Evolutionary conservation across 306 rosid genomes (phyloP).

Genomic region (Pterocarpus santalinus): DNA sequence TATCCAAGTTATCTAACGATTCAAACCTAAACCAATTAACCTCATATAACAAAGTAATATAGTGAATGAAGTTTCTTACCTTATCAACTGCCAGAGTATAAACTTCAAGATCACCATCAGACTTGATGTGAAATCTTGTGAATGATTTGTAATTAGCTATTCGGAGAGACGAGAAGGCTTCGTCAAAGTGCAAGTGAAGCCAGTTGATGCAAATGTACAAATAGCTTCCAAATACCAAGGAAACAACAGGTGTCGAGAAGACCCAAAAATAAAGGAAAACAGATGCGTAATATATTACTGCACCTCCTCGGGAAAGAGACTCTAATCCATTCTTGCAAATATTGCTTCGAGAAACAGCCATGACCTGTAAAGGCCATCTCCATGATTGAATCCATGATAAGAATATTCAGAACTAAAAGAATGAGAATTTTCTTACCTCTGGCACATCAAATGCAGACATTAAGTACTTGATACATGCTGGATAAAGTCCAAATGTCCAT

Average conservation of each 20-base stretch:
- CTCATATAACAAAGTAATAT: background rate
- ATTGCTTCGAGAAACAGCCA: constrained; percentile 92
- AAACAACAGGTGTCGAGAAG: constrained; percentile 95
- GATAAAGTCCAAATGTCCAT: constrained; percentile 98
- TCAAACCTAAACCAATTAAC: constrained; percentile 18
- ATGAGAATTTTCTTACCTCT: constrained; percentile 68
- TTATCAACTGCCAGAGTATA: constrained; percentile 92
- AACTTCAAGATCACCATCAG: constrained; percentile 91
- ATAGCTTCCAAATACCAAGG: constrained; percentile 93
- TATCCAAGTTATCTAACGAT: background rate
- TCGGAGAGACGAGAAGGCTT: constrained; percentile 96
- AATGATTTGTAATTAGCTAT: constrained; percentile 95
- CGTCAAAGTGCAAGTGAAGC: constrained; percentile 96
- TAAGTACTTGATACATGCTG: constrained; percentile 95
- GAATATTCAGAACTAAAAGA: constrained; percentile 17
- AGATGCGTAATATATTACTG: constrained; percentile 81
- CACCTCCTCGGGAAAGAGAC: constrained; percentile 81
- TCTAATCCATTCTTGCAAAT: constrained; percentile 91
- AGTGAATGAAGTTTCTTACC: constrained; percentile 55
- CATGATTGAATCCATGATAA: constrained; percentile 10
- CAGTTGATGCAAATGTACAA: constrained; percentile 92
- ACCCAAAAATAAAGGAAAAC: constrained; percentile 97
- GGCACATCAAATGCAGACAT: constrained; percentile 99
- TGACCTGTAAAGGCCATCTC: constrained; percentile 66
- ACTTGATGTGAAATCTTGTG: constrained; percentile 82